Percentiles rank a stretch among this genome's conserved stretches.
Conservation (phyloP, 2,329 filamentous ascomycete species). For the Zymoseptoria passerinii region DNA sequence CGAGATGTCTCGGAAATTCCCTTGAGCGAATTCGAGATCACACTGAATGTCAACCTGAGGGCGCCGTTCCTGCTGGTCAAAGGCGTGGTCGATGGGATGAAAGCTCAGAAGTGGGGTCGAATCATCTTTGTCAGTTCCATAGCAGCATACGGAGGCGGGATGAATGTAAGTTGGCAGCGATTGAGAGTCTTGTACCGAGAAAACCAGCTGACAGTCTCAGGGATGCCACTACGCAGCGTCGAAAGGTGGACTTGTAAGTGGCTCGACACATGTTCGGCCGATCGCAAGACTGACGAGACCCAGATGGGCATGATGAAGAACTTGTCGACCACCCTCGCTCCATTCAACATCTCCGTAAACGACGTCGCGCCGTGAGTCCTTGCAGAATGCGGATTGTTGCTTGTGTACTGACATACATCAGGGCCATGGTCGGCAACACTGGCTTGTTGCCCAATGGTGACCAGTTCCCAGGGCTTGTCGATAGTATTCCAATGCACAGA, state of each 20-base stretch:
- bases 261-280: not conserved
- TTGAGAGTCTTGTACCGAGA: not conserved
- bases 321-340: constrained; percentile 50
- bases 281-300: not conserved
- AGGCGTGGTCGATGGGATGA: constrained; percentile 54
- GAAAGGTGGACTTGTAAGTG: constrained; percentile 30
- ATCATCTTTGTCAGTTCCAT: constrained; percentile 59
- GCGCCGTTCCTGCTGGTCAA: constrained; percentile 56
- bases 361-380: constrained; percentile 49
- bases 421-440: constrained; percentile 52
- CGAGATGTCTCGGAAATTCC: constrained; percentile 46
- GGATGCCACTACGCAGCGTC: constrained; percentile 23
- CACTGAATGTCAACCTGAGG: constrained; percentile 53
- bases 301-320: constrained; percentile 59
- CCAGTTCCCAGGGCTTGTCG: constrained; percentile 46
- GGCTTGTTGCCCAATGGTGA: constrained; percentile 50
- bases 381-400: not conserved
- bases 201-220: constrained; percentile 4
- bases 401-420: not conserved
- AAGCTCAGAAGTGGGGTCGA: constrained; percentile 51
- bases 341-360: constrained; percentile 56
- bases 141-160: constrained; percentile 53
- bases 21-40: constrained; percentile 57
- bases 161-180: constrained; percentile 50
- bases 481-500: constrained; percentile 49